A percentile compares a stretch with the other conserved stretches of the same genome.
These are phyloP conservation scores for Amanita thiersii DNA, from an alignment of 768 basidiomycete species.

Conservation along the genomic window DNA sequence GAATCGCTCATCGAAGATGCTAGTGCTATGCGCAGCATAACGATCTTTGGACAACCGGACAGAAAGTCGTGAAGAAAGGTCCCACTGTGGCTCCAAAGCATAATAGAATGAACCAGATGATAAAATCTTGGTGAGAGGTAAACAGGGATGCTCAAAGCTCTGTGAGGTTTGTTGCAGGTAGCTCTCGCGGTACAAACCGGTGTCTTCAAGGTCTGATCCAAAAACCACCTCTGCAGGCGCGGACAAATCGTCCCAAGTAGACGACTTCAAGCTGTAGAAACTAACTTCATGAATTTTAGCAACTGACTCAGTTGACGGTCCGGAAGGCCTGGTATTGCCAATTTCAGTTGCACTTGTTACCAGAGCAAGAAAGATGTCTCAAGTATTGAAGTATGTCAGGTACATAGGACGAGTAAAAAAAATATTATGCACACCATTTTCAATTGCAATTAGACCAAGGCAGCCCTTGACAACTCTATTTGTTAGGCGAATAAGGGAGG, in stretches of 20 bases:
- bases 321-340: slow-evolving; percentile 60
- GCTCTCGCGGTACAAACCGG: slow-evolving; percentile 36
- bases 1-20: slow-evolving; percentile 75
- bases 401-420: neutral
- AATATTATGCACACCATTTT: slow-evolving; percentile 42
- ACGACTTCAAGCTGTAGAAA: slow-evolving; percentile 82
- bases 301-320: slow-evolving; percentile 54
- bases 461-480: slow-evolving; percentile 74
- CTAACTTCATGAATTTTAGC: slow-evolving; percentile 82
- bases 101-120: slow-evolving; percentile 93
- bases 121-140: slow-evolving; percentile 83
- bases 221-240: slow-evolving; percentile 41
- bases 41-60: slow-evolving; percentile 53
- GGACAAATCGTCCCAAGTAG: slow-evolving; percentile 75
- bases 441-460: slow-evolving; percentile 70
- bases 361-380: slow-evolving; percentile 83
- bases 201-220: slow-evolving; percentile 50
- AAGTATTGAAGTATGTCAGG: neutral
- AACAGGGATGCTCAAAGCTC: slow-evolving; percentile 86
- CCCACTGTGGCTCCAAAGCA: slow-evolving; percentile 77
- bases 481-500: slow-evolving; percentile 57
- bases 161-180: slow-evolving; percentile 37
- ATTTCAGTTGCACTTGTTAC: slow-evolving; percentile 71
- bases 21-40: slow-evolving; percentile 35
- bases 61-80: slow-evolving; percentile 77